Conservation (phyloP, 257 asterid species). For the Nicotiana otophora region DNA sequence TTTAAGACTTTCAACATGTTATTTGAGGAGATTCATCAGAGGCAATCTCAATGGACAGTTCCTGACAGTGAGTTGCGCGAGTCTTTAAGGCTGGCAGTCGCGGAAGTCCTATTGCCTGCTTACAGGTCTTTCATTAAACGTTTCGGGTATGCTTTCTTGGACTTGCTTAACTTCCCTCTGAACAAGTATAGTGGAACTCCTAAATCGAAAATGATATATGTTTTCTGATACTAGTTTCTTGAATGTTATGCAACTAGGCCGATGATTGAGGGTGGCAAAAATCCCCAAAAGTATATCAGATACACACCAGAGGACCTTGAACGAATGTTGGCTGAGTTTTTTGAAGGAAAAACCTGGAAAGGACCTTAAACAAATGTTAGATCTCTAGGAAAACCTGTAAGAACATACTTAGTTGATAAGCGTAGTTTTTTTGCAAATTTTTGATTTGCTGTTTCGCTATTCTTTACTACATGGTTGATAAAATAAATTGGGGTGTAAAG, state of each 20-base stretch:
- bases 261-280: slow-evolving; percentile 74
- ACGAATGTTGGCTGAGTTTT: slow-evolving; percentile 91
- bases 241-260: slow-evolving; percentile 43
- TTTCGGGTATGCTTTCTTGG: slow-evolving; percentile 55
- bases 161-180: background rate
- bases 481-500: too few relatives aligned
- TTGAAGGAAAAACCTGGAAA: slow-evolving; percentile 87
- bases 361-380: slow-evolving; percentile 50
- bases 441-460: background rate
- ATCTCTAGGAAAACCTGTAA: background rate
- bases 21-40: slow-evolving; percentile 94
- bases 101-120: slow-evolving; percentile 95
- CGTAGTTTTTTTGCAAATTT: background rate
- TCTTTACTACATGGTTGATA: too few relatives aligned
- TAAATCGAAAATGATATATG: background rate
- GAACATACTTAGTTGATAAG: background rate
- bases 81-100: slow-evolving; percentile 91
- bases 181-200: background rate
- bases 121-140: slow-evolving; percentile 80
- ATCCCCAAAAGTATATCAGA: slow-evolving; percentile 76
- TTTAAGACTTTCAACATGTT: slow-evolving; percentile 71
- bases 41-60: slow-evolving; percentile 98
- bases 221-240: background rate
- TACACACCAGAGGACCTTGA: slow-evolving; percentile 87
- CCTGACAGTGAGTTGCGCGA: slow-evolving; percentile 97